Conservation (phyloP, 2,329 filamentous ascomycete genomes). For the Salinomyces thailandicus region DNA sequence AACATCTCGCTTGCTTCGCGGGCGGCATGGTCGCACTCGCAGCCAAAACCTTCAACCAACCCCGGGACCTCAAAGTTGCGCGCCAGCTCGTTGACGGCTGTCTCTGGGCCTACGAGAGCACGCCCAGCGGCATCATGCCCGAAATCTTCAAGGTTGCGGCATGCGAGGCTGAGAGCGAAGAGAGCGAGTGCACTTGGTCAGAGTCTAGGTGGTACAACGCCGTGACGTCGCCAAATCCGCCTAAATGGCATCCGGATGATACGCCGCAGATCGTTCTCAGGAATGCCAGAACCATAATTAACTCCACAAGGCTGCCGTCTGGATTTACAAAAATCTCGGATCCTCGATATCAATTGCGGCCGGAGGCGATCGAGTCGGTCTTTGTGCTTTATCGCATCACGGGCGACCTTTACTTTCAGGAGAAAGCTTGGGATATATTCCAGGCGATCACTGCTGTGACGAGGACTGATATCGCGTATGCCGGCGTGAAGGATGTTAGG, state of each 20-base stretch:
- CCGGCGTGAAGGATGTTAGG: slow-evolving; percentile 36
- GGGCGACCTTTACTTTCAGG: slow-evolving; percentile 39
- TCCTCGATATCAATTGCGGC: slow-evolving; percentile 37
- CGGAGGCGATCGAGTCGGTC: slow-evolving; percentile 51
- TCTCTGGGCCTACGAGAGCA: slow-evolving; percentile 50
- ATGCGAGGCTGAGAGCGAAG: slow-evolving; percentile 44
- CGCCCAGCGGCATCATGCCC: slow-evolving; percentile 50
- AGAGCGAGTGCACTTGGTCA: slow-evolving; percentile 5
- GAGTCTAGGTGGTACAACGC: slow-evolving; percentile 5
- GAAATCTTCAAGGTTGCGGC: slow-evolving; percentile 36
- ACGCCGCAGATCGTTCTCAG: background rate
- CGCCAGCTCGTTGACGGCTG: slow-evolving; percentile 49
- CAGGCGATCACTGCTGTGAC: slow-evolving; percentile 32
- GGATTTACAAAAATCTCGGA: slow-evolving; percentile 37
- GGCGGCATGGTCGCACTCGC: slow-evolving; percentile 54
- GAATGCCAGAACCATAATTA: slow-evolving; percentile 23
- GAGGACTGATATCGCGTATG: slow-evolving; percentile 36
- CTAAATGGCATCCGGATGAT: background rate
- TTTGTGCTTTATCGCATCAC: slow-evolving; percentile 52
- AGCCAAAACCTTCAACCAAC: slow-evolving; percentile 45
- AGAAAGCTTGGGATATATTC: slow-evolving; percentile 42
- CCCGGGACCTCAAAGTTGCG: slow-evolving; percentile 46
- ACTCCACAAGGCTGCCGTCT: slow-evolving; percentile 35
- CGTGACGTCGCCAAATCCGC: background rate
- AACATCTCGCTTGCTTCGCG: slow-evolving; percentile 51